phyloP scores from a whole-genome alignment of 73 alveolate genomes.

The Tetrahymena borealis region DNA sequence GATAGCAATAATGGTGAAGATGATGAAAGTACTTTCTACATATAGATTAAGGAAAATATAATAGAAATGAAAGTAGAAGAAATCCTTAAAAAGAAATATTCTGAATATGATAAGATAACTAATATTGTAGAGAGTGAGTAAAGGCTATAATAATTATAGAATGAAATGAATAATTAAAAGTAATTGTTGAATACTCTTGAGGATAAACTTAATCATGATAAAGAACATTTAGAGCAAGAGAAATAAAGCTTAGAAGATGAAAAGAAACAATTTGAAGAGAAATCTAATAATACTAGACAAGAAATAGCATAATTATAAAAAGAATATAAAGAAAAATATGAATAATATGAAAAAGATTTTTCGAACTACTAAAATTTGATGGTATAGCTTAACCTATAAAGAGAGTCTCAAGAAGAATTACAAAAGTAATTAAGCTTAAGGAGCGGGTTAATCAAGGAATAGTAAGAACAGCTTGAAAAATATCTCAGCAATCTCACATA shows the following conservation, averaged over 20 bases:
- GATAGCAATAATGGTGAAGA: neutral
- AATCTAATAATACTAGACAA: neutral
- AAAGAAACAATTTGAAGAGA: neutral
- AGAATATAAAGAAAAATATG: neutral
- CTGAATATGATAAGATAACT: neutral
- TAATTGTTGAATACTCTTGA: neutral
- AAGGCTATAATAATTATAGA: neutral
- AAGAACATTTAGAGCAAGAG: neutral
- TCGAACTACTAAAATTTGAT: neutral
- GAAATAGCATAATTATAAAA: neutral
- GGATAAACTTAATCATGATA: neutral
- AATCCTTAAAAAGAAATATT: neutral
- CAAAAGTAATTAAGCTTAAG: neutral
- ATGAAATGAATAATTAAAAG: neutral
- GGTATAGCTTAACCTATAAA: neutral
- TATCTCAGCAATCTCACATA: neutral
- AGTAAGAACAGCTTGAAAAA: neutral
- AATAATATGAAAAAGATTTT: neutral
- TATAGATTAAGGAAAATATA: neutral
- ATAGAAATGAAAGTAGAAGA: neutral
- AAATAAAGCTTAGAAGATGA: neutral
- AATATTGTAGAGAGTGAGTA: neutral
- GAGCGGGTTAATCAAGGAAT: neutral
- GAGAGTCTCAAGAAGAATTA: neutral
- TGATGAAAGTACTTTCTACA: neutral